Conservation (phyloP, 345 rosid species). For the Sisymbrium irio region DNA sequence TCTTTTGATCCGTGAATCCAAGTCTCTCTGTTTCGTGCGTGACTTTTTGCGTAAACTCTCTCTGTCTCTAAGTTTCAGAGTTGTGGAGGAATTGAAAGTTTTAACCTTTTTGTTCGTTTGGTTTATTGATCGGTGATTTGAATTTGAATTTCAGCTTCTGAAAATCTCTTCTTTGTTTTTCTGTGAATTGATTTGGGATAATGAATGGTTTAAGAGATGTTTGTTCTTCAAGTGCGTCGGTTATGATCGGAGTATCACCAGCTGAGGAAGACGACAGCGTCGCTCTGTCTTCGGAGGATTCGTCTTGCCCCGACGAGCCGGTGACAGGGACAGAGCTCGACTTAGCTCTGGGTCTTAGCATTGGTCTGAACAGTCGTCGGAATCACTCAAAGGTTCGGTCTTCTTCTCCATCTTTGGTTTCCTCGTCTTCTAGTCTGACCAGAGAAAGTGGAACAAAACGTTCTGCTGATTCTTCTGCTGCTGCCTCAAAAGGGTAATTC, state of each 20-base stretch:
- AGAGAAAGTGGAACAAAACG: slow-evolving; percentile 63
- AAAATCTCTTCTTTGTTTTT: background rate
- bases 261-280: slow-evolving; percentile 31
- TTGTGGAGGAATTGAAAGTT: background rate
- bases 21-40: background rate
- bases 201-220: slow-evolving; percentile 21
- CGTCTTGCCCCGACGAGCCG: slow-evolving; percentile 59
- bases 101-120: background rate
- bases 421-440: slow-evolving; percentile 53
- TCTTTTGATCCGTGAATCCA: slow-evolving; percentile 15
- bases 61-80: background rate
- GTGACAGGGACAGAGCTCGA: slow-evolving; percentile 62
- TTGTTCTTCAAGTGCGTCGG: slow-evolving; percentile 25
- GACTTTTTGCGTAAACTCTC: background rate
- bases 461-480: slow-evolving; percentile 54
- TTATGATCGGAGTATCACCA: slow-evolving; percentile 8
- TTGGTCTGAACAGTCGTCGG: slow-evolving; percentile 23
- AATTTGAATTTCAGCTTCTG: background rate
- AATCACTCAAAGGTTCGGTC: slow-evolving; percentile 25
- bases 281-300: slow-evolving; percentile 66
- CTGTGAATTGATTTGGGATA: background rate
- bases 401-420: slow-evolving; percentile 36
- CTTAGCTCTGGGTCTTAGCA: slow-evolving; percentile 46
- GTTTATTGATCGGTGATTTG: slow-evolving; percentile 3
- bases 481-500: slow-evolving; percentile 47